These are phyloP conservation scores for Tolypocladium ovalisporum DNA, from an alignment of 2,329 filamentous ascomycete species.

Conservation along the genomic window DNA sequence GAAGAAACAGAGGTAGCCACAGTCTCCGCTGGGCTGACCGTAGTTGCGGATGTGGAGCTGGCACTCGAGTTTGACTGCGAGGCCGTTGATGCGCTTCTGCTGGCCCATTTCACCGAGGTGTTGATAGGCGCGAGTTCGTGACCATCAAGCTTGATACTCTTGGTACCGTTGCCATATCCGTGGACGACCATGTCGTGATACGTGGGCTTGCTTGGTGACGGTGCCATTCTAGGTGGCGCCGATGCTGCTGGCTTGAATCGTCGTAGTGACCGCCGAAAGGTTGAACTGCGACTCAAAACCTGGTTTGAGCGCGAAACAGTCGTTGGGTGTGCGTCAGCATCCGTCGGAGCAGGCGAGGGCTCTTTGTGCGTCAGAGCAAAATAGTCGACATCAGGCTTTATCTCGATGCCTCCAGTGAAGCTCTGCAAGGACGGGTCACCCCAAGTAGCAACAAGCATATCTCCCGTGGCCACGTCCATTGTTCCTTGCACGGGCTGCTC, in stretches of 20 bases:
- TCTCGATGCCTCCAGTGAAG: conserved; percentile 21
- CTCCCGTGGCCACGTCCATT: conserved; percentile 12
- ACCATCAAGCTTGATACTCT: conserved; percentile 19
- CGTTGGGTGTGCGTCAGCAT: background rate
- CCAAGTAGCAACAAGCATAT: conserved; percentile 4
- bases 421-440: conserved; percentile 4
- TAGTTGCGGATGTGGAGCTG: conserved; percentile 15
- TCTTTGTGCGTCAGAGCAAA: conserved; percentile 30
- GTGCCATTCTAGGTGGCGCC: conserved; percentile 6
- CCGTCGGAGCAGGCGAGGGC: conserved; percentile 4
- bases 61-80: conserved; percentile 11
- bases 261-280: conserved; percentile 22
- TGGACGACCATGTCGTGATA: conserved; percentile 42
- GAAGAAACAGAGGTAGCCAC: conserved; percentile 14
- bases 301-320: conserved; percentile 15
- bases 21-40: conserved; percentile 13
- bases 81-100: conserved; percentile 15
- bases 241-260: conserved; percentile 15
- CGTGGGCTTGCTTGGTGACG: conserved; percentile 8
- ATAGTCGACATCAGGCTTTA: conserved; percentile 47
- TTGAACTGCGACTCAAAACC: conserved; percentile 19
- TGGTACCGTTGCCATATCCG: conserved; percentile 44
- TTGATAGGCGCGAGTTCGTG: background rate
- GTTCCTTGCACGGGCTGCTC: conserved; percentile 17
- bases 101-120: conserved; percentile 7